Conservation (phyloP, 2,329 filamentous ascomycete species). For the Decorospora gaudefroyi region DNA sequence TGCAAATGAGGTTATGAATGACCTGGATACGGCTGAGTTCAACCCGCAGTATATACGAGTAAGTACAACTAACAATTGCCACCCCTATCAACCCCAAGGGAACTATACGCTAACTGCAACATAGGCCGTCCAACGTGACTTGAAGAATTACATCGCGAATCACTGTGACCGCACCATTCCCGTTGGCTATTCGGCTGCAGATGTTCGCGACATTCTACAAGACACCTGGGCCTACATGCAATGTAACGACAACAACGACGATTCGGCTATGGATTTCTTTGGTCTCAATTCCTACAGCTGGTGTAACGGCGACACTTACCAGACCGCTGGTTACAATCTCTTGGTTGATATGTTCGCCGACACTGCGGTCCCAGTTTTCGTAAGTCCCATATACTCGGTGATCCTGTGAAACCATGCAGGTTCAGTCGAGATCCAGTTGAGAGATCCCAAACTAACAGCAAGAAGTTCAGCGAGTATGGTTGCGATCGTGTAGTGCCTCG, state of each 20-base stretch:
- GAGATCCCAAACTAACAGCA: not conserved
- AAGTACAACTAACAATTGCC: constrained; percentile 17
- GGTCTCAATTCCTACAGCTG: constrained; percentile 77
- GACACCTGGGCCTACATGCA: constrained; percentile 78
- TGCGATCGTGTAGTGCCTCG: constrained; percentile 70
- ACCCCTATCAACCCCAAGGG: not conserved
- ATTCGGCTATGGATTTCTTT: constrained; percentile 73
- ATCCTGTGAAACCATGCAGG: too few species aligned
- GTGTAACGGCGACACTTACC: constrained; percentile 69
- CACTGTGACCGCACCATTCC: constrained; percentile 63
- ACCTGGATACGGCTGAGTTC: constrained; percentile 55
- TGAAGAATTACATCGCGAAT: constrained; percentile 69
- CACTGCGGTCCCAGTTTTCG: constrained; percentile 72
- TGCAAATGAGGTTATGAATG: constrained; percentile 71
- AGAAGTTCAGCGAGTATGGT: constrained; percentile 72
- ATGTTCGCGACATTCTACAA: constrained; percentile 72
- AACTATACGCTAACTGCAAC: not conserved
- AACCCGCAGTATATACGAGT: constrained; percentile 64
- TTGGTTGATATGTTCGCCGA: constrained; percentile 68
- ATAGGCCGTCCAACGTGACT: constrained; percentile 64
- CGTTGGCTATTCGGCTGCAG: constrained; percentile 72
- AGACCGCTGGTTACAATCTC: constrained; percentile 62
- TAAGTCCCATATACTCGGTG: constrained; percentile 9
- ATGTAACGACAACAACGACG: constrained; percentile 62
- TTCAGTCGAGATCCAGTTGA: not conserved